Evolutionary conservation across 2,329 filamentous ascomycete species (phyloP).

Genomic region (Eutypella sp.): DNA sequence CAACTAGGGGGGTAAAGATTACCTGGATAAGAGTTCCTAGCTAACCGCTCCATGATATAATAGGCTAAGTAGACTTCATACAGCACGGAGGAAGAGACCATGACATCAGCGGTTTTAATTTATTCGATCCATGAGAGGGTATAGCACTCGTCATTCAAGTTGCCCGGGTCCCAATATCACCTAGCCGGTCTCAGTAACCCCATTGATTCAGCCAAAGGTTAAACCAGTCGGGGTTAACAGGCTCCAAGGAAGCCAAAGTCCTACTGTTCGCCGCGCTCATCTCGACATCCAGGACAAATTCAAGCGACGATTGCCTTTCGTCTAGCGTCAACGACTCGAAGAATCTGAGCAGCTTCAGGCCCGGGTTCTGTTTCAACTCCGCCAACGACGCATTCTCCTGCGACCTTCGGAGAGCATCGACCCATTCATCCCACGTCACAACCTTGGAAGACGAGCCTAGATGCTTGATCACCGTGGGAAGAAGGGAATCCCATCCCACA

Average conservation of each 20-base stretch:
- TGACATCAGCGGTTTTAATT: too few relatives aligned
- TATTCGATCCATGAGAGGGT: too few relatives aligned
- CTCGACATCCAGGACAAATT: neutral
- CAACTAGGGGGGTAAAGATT: too few relatives aligned
- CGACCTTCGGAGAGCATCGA: neutral
- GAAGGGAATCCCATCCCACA: neutral
- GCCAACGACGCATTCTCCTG: neutral
- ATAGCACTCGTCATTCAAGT: too few relatives aligned
- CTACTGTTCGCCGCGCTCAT: neutral
- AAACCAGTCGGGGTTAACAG: neutral
- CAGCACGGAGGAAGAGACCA: too few relatives aligned
- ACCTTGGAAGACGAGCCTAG: neutral
- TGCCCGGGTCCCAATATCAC: neutral
- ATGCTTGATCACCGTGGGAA: neutral
- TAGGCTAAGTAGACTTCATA: too few relatives aligned
- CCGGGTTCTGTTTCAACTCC: neutral
- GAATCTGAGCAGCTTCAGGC: neutral
- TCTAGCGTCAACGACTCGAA: neutral
- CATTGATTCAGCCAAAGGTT: neutral
- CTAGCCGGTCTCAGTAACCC: neutral
- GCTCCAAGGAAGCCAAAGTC: neutral
- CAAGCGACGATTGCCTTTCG: neutral
- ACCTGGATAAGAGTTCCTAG: too few relatives aligned
- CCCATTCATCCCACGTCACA: neutral
- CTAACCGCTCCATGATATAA: too few relatives aligned